Conservation (phyloP, 805 yeast species). For the Candida ovalis region DNA sequence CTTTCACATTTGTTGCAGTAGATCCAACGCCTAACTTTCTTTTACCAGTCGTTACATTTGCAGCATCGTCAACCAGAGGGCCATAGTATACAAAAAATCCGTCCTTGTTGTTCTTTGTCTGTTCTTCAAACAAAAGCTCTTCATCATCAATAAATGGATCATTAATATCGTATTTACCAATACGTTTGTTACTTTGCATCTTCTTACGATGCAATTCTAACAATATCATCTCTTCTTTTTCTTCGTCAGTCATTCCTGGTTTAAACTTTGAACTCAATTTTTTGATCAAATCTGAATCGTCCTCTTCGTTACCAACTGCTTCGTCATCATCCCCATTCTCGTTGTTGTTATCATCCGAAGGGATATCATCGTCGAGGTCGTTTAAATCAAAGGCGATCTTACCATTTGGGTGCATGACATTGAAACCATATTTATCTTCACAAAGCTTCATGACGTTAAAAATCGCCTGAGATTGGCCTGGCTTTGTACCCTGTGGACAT, state of each 20-base stretch:
- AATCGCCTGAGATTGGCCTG: constrained; percentile 59
- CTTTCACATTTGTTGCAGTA: neutral
- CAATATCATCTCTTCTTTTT: constrained; percentile 30
- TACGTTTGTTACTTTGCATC: constrained; percentile 59
- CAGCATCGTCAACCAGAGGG: constrained; percentile 63
- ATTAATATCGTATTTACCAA: constrained; percentile 85
- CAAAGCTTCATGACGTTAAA: constrained; percentile 70
- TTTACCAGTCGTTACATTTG: neutral
- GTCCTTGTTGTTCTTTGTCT: constrained; percentile 85
- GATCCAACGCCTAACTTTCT: neutral
- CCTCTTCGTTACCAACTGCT: constrained; percentile 34
- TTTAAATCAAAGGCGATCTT: constrained; percentile 53
- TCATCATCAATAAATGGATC: constrained; percentile 98
- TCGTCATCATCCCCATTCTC: constrained; percentile 8
- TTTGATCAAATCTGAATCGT: constrained; percentile 33
- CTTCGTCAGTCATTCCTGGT: constrained; percentile 31
- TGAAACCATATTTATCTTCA: constrained; percentile 84
- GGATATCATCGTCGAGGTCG: constrained; percentile 46
- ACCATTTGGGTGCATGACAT: constrained; percentile 62
- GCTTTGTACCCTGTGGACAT: constrained; percentile 39
- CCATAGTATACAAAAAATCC: constrained; percentile 97
- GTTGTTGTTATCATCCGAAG: neutral
- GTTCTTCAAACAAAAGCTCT: constrained; percentile 90
- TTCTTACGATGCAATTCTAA: constrained; percentile 33
- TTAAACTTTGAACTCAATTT: constrained; percentile 27